A percentile compares a stretch with the other conserved stretches of the same genome.
Evolutionary conservation across 306 rosid genomes (phyloP).

Genomic region (Quillaja saponaria): DNA sequence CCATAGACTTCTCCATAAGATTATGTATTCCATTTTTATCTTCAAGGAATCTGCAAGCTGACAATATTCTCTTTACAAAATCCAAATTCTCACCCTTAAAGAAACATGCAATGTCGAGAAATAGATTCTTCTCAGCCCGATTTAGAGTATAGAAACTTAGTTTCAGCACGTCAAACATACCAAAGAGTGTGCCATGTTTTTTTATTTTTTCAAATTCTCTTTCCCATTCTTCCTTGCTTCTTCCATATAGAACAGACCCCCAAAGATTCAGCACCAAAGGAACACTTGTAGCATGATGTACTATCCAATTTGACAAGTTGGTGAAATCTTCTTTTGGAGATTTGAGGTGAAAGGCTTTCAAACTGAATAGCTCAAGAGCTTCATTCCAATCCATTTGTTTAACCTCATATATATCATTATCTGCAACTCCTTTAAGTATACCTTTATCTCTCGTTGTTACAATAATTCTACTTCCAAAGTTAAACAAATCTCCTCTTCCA

Average conservation of each 20-base stretch:
- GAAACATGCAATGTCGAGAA: constrained; percentile 34
- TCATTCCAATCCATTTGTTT: background rate
- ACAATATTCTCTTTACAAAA: background rate
- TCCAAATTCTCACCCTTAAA: background rate
- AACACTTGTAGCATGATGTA: background rate
- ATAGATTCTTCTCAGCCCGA: background rate
- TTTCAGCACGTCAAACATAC: background rate
- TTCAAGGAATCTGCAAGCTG: background rate
- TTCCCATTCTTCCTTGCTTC: background rate
- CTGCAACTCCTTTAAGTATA: background rate
- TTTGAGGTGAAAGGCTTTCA: background rate
- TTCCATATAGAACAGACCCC: background rate
- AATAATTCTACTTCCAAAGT: background rate
- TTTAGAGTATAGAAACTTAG: background rate
- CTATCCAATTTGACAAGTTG: background rate
- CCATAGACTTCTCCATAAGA: constrained; percentile 19
- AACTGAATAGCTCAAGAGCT: background rate
- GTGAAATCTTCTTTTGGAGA: background rate
- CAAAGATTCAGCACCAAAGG: background rate
- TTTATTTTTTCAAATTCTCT: background rate
- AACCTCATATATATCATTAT: background rate
- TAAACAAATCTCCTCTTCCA: background rate
- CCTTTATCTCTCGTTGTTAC: too few species aligned
- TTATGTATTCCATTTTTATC: background rate
- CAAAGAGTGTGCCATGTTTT: background rate